These are phyloP conservation scores for Gossypium longicalyx DNA, from an alignment of 345 rosid species.

Conservation along the genomic window DNA sequence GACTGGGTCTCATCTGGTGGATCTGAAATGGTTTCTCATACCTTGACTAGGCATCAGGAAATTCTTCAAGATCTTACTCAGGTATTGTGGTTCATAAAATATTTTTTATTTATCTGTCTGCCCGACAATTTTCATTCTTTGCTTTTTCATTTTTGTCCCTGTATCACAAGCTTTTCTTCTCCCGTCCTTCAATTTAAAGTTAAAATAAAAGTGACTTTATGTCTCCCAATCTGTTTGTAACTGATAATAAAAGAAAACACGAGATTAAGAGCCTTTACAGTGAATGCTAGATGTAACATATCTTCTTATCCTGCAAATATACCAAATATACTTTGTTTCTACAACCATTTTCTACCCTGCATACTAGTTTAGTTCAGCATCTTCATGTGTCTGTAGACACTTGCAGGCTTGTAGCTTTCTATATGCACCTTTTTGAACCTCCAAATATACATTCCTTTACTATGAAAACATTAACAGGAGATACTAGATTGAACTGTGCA, in stretches of 20 bases:
- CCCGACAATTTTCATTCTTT: not conserved
- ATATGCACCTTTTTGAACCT: not conserved
- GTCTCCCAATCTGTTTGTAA: not conserved
- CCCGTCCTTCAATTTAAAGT: not conserved
- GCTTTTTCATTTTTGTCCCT: not conserved
- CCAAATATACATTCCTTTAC: slow-evolving; percentile 4
- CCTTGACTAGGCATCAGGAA: slow-evolving; percentile 94
- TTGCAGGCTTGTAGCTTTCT: not conserved
- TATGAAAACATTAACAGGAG: not conserved
- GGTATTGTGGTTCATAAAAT: slow-evolving; percentile 37
- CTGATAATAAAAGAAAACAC: not conserved
- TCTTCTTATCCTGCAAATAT: not conserved
- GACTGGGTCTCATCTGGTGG: slow-evolving; percentile 97
- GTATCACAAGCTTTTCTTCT: not conserved
- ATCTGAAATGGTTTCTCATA: slow-evolving; percentile 97
- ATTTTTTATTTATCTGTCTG: not conserved
- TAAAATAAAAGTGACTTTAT: not conserved
- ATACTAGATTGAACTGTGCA: not conserved
- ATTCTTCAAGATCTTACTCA: slow-evolving; percentile 89
- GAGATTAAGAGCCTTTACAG: not conserved
- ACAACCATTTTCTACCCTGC: not conserved
- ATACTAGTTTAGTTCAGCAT: not conserved
- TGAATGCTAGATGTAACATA: not conserved
- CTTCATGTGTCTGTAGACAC: not conserved
- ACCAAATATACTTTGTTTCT: not conserved